Base-by-base conservation (phyloP, 352 stramenopile species). In the Pythium sp. region DNA sequence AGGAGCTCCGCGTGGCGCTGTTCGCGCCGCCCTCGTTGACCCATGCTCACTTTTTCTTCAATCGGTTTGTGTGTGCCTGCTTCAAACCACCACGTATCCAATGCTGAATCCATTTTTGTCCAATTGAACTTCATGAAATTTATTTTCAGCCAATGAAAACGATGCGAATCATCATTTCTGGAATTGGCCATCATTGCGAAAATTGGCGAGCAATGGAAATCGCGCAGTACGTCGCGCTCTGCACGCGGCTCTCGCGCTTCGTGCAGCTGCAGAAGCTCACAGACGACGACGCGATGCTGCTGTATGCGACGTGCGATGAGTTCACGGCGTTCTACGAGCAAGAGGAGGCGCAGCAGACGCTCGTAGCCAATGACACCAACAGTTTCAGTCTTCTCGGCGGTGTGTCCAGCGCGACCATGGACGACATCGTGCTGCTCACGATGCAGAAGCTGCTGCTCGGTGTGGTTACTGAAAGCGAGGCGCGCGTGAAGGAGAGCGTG, bases 401-500 rank as follows among this genome's bases (percentile, higher is more conserved):
- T 9, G 53, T 77, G 22, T 51, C 60, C 12, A 49, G 69, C 24
- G 64, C 78, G 20, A 73, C 75, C 12, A 79, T 94, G 62, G 81
- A 92, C 69, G 82, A 91, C 67, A 75, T 92, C 55, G 69, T 91
- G 58, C 72, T 91, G 62, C 70, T 86, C 51, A 77, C 84, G n/a
- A 64, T 91, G 34, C 79, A 91, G 68, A 83, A 83, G 43, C 72
- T 94, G 26, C 65, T 90, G 22, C 67, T 76, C 24, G 64, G 68
- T 0, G 81, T 80, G 24, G 49, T 87, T 32, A 43, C 73, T 0
- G 49, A 61, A 0, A 66, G 60, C 58, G 61, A 74, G 4, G 0
- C 20, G 18, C 53, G 64, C 18, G 72, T 77, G 22, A 73, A 81
- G 41, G 79, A 84, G 67, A 67, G 51, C 7, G 60, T 74, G 7